Conservation (phyloP, 2,329 filamentous ascomycete genomes). For the Orbilia brochopaga region DNA sequence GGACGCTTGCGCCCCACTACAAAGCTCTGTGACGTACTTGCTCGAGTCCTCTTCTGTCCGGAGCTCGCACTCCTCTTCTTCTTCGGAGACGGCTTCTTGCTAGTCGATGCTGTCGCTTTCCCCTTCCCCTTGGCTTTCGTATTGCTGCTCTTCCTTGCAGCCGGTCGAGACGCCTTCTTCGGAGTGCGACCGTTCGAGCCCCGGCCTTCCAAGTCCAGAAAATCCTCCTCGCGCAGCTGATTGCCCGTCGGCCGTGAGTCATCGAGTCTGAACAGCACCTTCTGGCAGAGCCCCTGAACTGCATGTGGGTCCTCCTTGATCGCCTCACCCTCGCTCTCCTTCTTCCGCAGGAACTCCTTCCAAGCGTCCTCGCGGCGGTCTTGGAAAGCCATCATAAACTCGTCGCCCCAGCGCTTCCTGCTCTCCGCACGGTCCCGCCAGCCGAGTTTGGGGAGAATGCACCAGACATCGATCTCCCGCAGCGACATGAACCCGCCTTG, state of each 20-base stretch:
- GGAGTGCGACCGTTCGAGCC: no score
- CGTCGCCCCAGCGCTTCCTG: conserved; percentile 40
- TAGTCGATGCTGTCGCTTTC: conserved; percentile 1
- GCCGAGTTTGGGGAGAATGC: conserved; percentile 40
- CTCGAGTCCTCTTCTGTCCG: conserved; percentile 15
- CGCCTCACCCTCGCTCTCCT: conserved; percentile 30
- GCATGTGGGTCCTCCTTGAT: conserved; percentile 20
- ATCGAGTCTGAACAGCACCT: conserved; percentile 38
- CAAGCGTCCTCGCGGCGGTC: conserved; percentile 32
- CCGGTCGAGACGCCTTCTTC: neutral
- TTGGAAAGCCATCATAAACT: conserved; percentile 42
- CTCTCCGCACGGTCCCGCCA: conserved; percentile 41
- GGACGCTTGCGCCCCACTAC: conserved; percentile 29
- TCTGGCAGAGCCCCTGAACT: conserved; percentile 27
- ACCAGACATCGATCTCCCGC: conserved; percentile 45
- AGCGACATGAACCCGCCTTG: conserved; percentile 31
- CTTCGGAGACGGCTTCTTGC: conserved; percentile 3
- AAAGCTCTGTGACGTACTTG: conserved; percentile 18
- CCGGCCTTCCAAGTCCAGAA: conserved; percentile 20
- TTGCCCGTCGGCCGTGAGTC: conserved; percentile 45
- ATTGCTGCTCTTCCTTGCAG: neutral
- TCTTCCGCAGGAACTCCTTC: conserved; percentile 36
- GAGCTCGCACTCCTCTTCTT: conserved; percentile 8
- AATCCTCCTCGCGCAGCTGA: conserved; percentile 39
- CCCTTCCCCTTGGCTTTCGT: conserved; percentile 25